Evolutionary conservation across 768 basidiomycete species (phyloP).

Genomic region (Pholiota molesta): DNA sequence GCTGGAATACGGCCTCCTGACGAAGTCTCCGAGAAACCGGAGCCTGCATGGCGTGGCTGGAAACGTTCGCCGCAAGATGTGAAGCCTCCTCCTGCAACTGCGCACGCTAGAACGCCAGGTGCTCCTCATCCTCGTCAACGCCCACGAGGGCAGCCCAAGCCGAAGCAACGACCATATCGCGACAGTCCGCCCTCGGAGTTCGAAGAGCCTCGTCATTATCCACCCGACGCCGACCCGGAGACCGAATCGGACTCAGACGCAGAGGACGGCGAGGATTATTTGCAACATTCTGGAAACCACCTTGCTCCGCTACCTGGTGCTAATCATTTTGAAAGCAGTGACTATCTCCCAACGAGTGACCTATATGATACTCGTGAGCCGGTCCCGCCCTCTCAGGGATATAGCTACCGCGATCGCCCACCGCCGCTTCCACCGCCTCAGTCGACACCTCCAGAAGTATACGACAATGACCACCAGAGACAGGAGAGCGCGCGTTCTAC

Average conservation of each 20-base stretch:
- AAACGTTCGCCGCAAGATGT: neutral
- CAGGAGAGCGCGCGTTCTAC: too few species aligned
- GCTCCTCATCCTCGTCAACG: slow-evolving; percentile 1
- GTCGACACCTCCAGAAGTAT: too few species aligned
- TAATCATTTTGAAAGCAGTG: too few species aligned
- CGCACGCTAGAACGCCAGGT: neutral
- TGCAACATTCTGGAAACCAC: too few species aligned
- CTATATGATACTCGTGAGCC: too few species aligned
- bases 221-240: neutral
- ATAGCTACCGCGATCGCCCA: too few species aligned
- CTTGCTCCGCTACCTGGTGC: too few species aligned
- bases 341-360: too few species aligned
- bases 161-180: slow-evolving; percentile 1
- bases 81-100: neutral
- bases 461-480: too few species aligned
- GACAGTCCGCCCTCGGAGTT: neutral
- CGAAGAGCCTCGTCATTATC: neutral
- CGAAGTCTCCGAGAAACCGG: neutral
- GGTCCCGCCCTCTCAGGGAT: too few species aligned
- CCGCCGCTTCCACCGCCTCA: too few species aligned
- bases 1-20: neutral
- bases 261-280: neutral
- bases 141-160: neutral
- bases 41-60: neutral
- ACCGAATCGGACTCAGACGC: slow-evolving; percentile 6